phyloP scores from a whole-genome alignment of 257 asterid species.

The Paulownia fortunei region DNA sequence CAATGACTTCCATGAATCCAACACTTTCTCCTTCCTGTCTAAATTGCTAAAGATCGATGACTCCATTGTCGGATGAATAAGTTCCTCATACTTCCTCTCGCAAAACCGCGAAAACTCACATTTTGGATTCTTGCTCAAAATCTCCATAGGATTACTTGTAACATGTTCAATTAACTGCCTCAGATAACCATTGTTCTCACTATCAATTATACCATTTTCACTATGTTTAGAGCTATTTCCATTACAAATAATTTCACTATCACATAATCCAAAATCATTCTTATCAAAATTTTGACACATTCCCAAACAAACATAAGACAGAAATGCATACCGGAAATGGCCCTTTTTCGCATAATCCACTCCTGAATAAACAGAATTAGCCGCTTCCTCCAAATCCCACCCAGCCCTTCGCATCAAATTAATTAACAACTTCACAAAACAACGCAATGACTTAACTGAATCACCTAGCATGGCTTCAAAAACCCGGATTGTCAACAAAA shows the following conservation, averaged over 20 bases:
- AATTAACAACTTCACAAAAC: conserved; percentile 72
- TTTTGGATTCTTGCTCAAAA: conserved; percentile 66
- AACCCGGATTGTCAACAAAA: conserved; percentile 72
- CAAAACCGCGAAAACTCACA: conserved; percentile 78
- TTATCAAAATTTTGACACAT: conserved; percentile 80
- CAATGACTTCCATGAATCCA: conserved; percentile 90
- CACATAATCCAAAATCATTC: conserved; percentile 59
- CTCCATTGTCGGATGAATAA: conserved; percentile 92
- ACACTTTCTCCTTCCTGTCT: conserved; percentile 76
- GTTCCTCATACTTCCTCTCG: conserved; percentile 79
- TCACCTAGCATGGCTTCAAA: conserved; percentile 84
- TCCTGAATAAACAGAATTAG: conserved; percentile 60
- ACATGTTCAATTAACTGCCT: conserved; percentile 74
- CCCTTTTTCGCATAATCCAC: conserved; percentile 60
- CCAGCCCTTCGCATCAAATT: conserved; percentile 76
- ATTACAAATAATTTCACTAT: conserved; percentile 37
- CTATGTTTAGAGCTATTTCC: conserved; percentile 36
- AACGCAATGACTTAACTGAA: conserved; percentile 61
- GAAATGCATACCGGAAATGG: conserved; percentile 72
- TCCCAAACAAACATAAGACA: conserved; percentile 75
- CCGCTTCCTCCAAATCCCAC: conserved; percentile 90
- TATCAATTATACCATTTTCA: conserved; percentile 32
- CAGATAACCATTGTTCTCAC: conserved; percentile 42
- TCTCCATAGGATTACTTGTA: conserved; percentile 79
- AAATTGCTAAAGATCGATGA: conserved; percentile 76